phyloP scores from a whole-genome alignment of 345 rosid genomes.

The Cardamine occulta region DNA sequence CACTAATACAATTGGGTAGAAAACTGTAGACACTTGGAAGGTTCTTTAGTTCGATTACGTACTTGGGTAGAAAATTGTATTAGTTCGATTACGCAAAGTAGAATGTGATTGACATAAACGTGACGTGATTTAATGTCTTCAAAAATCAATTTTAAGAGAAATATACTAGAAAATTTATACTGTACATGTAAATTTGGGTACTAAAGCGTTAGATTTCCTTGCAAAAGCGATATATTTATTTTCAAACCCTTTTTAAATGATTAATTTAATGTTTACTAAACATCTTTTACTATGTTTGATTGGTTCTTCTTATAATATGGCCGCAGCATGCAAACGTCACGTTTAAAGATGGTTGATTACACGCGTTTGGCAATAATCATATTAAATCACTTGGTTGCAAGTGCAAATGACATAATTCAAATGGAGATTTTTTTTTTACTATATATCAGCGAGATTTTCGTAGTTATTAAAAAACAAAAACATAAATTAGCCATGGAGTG shows the following conservation, averaged over 20 bases:
- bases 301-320: neutral
- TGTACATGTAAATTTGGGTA: neutral
- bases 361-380: neutral
- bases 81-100: neutral
- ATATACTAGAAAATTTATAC: too few relatives aligned
- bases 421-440: neutral
- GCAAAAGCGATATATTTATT: too few relatives aligned
- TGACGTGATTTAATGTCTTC: neutral
- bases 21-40: too few relatives aligned
- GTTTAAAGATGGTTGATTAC: neutral
- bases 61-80: too few relatives aligned
- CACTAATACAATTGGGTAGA: too few relatives aligned
- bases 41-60: neutral
- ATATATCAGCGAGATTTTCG: neutral
- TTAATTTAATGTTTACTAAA: too few relatives aligned
- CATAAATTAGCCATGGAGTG: conserved; percentile 26
- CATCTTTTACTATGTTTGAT: too few relatives aligned
- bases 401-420: neutral
- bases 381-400: neutral
- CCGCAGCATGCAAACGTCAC: neutral
- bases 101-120: conserved; percentile 8
- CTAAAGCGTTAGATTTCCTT: too few relatives aligned
- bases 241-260: too few relatives aligned
- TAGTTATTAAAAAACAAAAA: neutral
- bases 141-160: neutral